A percentile compares a stretch with the other conserved stretches of the same genome.
Evolutionary conservation across 306 rosid species (phyloP).

Genomic region (Casuarina cunninghamiana): DNA sequence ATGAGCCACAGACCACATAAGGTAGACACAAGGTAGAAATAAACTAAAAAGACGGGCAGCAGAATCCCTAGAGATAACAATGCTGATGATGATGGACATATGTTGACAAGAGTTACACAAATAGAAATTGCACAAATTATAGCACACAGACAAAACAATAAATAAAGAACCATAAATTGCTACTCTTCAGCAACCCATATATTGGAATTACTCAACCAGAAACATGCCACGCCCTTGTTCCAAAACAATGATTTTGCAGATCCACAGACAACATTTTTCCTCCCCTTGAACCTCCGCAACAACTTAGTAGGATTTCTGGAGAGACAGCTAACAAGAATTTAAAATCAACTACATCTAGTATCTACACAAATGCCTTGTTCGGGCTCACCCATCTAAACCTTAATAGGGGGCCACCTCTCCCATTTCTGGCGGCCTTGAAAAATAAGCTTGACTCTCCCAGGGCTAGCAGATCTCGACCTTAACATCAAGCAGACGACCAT

Average conservation of each 20-base stretch:
- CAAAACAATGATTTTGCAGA: background rate
- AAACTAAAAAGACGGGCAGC: background rate
- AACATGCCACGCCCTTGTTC: background rate
- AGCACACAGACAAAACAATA: background rate
- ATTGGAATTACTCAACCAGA: background rate
- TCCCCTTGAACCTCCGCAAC: background rate
- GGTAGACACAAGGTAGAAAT: background rate
- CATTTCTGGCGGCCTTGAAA: background rate
- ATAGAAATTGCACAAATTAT: background rate
- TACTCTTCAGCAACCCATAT: background rate
- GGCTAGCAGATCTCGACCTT: no score
- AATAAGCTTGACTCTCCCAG: no score
- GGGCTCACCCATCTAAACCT: background rate
- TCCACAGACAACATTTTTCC: background rate
- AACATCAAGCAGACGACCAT: no score
- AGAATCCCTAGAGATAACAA: background rate
- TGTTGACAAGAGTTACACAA: background rate
- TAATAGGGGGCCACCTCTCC: background rate
- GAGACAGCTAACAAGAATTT: no score
- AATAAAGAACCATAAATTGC: background rate
- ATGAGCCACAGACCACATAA: slow-evolving; percentile 2
- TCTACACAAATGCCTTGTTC: no score
- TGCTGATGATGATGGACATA: background rate
- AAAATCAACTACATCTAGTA: no score
- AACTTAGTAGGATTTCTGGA: background rate